Percentiles rank a stretch among this genome's conserved stretches.
phyloP scores from a whole-genome alignment of 352 stramenopile species.

The Pseudoperonospora humuli region DNA sequence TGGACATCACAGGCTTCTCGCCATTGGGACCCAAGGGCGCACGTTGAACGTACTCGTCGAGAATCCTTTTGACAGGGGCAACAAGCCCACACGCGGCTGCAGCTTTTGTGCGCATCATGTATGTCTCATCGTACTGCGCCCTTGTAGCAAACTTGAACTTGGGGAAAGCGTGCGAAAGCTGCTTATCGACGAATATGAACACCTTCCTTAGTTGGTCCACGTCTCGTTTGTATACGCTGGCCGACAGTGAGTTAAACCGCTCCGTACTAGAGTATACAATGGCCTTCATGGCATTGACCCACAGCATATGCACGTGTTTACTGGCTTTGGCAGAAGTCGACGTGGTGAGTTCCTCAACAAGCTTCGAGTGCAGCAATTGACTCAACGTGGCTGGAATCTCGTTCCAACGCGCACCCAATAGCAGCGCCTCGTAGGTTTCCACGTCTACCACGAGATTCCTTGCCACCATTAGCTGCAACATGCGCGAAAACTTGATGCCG shows the following conservation, averaged over 20 bases:
- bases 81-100: constrained; percentile 45
- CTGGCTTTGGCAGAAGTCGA: constrained; percentile 17
- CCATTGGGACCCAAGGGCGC: constrained; percentile 10
- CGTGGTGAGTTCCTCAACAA: constrained; percentile 27
- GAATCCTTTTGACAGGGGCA: constrained; percentile 32
- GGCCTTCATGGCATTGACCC: constrained; percentile 54
- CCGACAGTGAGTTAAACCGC: constrained; percentile 41
- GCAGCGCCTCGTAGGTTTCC: constrained; percentile 53
- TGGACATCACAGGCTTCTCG: constrained; percentile 23
- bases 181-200: constrained; percentile 47
- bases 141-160: constrained; percentile 34
- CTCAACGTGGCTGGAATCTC: constrained; percentile 57
- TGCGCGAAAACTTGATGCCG: constrained; percentile 37
- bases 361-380: constrained; percentile 43
- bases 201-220: constrained; percentile 50
- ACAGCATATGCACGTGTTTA: constrained; percentile 35
- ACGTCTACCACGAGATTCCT: constrained; percentile 37
- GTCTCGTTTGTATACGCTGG: constrained; percentile 27
- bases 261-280: constrained; percentile 54
- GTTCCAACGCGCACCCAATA: constrained; percentile 54
- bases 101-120: constrained; percentile 52
- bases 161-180: constrained; percentile 47
- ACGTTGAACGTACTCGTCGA: constrained; percentile 52
- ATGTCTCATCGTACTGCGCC: constrained; percentile 47
- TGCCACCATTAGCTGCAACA: constrained; percentile 57